Percentiles rank a stretch among this genome's conserved stretches.
Evolutionary conservation across 345 rosid species (phyloP).

Genomic region (Gossypium bickii): DNA sequence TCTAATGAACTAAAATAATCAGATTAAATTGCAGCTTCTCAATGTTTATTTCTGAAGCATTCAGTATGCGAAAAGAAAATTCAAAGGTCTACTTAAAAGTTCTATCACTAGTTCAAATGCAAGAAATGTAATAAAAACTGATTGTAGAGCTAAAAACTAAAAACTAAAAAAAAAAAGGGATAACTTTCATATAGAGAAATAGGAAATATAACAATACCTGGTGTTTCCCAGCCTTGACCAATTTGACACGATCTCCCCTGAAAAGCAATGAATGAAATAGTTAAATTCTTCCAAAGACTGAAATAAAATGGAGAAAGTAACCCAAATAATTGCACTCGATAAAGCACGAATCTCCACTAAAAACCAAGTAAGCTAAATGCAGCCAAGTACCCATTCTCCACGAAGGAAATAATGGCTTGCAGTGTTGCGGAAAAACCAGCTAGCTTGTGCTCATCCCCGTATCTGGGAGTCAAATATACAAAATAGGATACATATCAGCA

Average conservation of each 20-base stretch:
- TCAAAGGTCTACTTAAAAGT: not conserved
- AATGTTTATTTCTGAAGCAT: not conserved
- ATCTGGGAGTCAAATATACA: constrained; percentile 41
- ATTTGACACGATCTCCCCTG: constrained; percentile 50
- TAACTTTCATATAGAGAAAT: not conserved
- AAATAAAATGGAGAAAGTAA: constrained; percentile 34
- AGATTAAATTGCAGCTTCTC: not conserved
- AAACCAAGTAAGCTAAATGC: constrained; percentile 5
- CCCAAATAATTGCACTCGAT: not conserved
- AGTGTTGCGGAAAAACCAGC: constrained; percentile 99
- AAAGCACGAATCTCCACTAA: constrained; percentile 1
- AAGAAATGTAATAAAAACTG: not conserved
- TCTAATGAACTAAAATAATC: not conserved
- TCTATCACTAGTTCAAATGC: not conserved
- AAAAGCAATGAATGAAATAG: constrained; percentile 13
- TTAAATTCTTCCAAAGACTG: not conserved
- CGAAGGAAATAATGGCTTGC: constrained; percentile 98
- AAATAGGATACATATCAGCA: not conserved
- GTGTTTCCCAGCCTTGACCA: constrained; percentile 55
- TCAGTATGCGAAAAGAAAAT: not conserved
- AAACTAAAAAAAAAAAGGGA: not conserved
- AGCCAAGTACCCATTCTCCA: constrained; percentile 77
- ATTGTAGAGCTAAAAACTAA: not conserved
- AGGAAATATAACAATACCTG: constrained; percentile 33
- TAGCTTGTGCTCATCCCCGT: constrained; percentile 97